Evolutionary conservation across 1,284 basidiomycete genomes (phyloP), one percentile per base, ranked within the genome.

Genomic region (Ceratobasidium theobromae): DNA sequence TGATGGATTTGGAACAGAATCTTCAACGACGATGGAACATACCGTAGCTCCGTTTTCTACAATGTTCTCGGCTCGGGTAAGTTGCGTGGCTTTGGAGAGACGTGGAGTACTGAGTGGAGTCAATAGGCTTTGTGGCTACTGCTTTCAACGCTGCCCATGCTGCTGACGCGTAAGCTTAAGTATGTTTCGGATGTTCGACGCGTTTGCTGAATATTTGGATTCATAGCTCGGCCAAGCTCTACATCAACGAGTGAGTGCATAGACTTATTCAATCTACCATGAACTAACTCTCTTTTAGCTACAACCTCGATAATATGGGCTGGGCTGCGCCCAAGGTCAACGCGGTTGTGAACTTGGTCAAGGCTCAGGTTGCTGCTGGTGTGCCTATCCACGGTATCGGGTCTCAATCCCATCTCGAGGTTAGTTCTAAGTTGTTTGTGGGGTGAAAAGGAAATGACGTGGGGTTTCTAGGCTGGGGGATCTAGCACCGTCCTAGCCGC

Each of bases 321-420:
- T 68, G 57, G 49, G 67, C 60, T 54, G 82, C 83, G 67, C 75
- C 74, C 23, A 86, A 86, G 72, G 77, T 82, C 18, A 80, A 79
- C 32, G 81, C 79, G 1, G 79, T 84, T 75, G 72, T 79, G 65
- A 80, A 79, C 72, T 80, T 85, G 66, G 79, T 85, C 69, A 76
- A 77, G 67, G 73, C 75, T 9, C 78, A 85, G 52, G 76, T 81
- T 70, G 70, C 71, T 65, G 55, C 65, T 51, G 68, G 68, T 46
- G 53, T 58, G 28, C 68, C 68, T 33, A 76, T 77, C 71, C 75
- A 78, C 66, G 76, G 75, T 49, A 75, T 78, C 49, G 77, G 77
- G 52, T 72, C 75, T 4, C 76, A 78, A 66, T 70, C 71, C 53
- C 76, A 78, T 66, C 69, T 77, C 28, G 69, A 46, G 8, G 74